A percentile compares a stretch with the other conserved stretches of the same genome.
phyloP scores from a whole-genome alignment of 768 basidiomycete species.

The Rickenella mellea region DNA sequence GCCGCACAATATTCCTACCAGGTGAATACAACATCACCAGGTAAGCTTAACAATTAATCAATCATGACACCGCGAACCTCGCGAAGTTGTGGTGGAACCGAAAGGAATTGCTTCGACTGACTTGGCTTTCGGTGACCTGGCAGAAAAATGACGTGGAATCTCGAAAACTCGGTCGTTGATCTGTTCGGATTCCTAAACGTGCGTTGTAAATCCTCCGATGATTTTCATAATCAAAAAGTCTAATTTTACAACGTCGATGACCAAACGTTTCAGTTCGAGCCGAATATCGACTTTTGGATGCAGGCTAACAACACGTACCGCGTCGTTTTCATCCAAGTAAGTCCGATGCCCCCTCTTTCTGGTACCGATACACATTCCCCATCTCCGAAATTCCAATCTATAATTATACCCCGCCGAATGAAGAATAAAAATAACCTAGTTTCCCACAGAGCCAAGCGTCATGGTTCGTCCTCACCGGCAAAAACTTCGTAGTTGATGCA shows the following conservation, averaged over 20 bases:
- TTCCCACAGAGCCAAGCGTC: constrained; percentile 42
- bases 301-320: constrained; percentile 44
- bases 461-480: constrained; percentile 53
- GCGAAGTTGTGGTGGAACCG: constrained; percentile 3
- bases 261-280: constrained; percentile 31
- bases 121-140: not conserved
- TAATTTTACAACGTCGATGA: not conserved
- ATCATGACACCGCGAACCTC: constrained; percentile 30
- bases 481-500: constrained; percentile 45
- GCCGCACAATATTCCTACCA: constrained; percentile 32
- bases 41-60: constrained; percentile 35
- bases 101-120: not conserved
- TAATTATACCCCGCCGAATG: not conserved
- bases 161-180: constrained; percentile 2
- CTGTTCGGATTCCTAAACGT: constrained; percentile 4
- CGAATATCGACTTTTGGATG: constrained; percentile 48
- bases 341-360: too few relatives aligned
- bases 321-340: constrained; percentile 54
- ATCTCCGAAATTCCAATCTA: too few relatives aligned
- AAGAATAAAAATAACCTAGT: not conserved
- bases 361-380: not conserved
- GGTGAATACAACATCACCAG: constrained; percentile 45
- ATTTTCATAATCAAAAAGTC: not conserved
- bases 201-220: not conserved
- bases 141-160: constrained; percentile 8